Percentiles rank a stretch among this genome's conserved stretches.
Conservation (phyloP, 805 yeast species). For the Sungouiella blattae region DNA sequence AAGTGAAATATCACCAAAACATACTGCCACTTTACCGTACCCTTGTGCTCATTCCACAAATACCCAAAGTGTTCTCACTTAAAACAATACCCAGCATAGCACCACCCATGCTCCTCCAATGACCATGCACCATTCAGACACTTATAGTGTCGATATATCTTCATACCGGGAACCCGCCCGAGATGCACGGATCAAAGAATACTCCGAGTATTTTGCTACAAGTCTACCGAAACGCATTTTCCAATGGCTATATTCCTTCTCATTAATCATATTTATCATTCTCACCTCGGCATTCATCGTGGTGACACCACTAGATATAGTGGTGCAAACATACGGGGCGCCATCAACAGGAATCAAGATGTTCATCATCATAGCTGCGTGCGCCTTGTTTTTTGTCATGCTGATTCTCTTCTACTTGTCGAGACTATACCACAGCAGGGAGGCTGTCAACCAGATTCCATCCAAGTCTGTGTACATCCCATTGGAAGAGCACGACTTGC, state of each 20-base stretch:
- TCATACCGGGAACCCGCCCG: too few species aligned
- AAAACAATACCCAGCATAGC: too few species aligned
- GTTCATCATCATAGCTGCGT: constrained; percentile 71
- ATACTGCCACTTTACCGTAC: too few species aligned
- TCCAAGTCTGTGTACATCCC: constrained; percentile 61
- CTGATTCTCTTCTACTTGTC: constrained; percentile 51
- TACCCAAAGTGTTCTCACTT: too few species aligned
- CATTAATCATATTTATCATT: constrained; percentile 37
- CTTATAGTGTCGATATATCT: too few species aligned
- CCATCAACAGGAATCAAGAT: constrained; percentile 70
- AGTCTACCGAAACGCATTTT: constrained; percentile 10
- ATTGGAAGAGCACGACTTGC: constrained; percentile 47
- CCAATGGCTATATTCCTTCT: constrained; percentile 45
- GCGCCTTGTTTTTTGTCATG: constrained; percentile 55
- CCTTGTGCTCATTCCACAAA: too few species aligned
- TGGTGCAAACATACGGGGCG: constrained; percentile 52
- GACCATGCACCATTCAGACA: too few species aligned
- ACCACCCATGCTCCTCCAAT: too few species aligned
- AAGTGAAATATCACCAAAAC: too few species aligned
- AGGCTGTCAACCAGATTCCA: constrained; percentile 73
- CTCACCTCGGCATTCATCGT: constrained; percentile 53
- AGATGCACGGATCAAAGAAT: too few species aligned
- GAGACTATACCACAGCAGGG: constrained; percentile 56
- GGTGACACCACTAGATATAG: constrained; percentile 78
- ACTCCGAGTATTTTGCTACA: neutral